Base-by-base conservation (phyloP, 805 yeast species). In the Wickerhamia fluorescens region DNA sequence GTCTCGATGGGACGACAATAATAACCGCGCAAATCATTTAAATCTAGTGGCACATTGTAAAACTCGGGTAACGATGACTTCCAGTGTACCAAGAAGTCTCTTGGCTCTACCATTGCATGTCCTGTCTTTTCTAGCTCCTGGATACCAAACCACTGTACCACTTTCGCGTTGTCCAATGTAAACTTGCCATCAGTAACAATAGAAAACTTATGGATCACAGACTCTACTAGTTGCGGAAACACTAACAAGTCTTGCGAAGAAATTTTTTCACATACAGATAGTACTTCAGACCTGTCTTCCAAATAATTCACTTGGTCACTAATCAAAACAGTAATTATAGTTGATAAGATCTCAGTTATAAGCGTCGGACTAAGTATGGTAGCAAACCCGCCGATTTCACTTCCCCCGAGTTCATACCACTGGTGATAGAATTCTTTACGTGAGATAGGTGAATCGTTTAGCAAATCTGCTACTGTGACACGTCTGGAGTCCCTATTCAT, bases 121-220 rank as follows among this genome's bases (percentile, higher is more conserved):
- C 36, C 26, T 3, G 41, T 30, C 5, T 40, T 30, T 22, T 35
- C 36, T 29, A 84, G 56, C 0, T 76, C 57, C 29, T 66, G 59
- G 2, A 71, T 45, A 0, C 94, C 94, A 41, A 73, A 74, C 82
- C 86, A 83, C 27, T 45, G 47, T 1, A 78, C 65, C 3, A 80
- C 63, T 20, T 47, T 47, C 3, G 37, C 41, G 27, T 56, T 54
- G 35, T 78, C 65, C 7, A 83, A 40, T 13, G 40, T 36, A 41
- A 58, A 66, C 4, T 45, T 46, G 26, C 35, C 43, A 9, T 35
- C 41, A 0, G 32, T 34, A 1, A 38, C 41, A 2, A 36, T 24
- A 5, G 65, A 47, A 47, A 77, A 80, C 42, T 64, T 69, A 25
- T 59, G 49, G 25, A 77, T 38, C 0, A 79, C 63, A 0, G 85